phyloP scores from a whole-genome alignment of 208 protist species.

The Leishmania arabica region DNA sequence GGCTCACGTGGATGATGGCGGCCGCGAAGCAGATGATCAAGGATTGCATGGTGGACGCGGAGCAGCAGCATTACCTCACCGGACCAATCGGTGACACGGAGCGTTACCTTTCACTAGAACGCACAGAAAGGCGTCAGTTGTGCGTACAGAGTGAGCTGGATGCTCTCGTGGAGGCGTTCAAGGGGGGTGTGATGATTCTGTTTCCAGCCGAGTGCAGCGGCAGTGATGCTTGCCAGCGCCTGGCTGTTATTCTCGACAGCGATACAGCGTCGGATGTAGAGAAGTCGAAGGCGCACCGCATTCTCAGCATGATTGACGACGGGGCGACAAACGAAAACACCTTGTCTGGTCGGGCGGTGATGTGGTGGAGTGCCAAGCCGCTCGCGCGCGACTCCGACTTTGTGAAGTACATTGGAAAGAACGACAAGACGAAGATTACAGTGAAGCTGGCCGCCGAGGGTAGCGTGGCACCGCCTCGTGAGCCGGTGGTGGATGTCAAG shows the following conservation, averaged over 20 bases:
- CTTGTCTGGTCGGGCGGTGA: conserved; percentile 54
- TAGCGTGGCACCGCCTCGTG: conserved; percentile 72
- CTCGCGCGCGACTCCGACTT: conserved; percentile 76
- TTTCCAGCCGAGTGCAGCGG: conserved; percentile 89
- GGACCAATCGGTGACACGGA: conserved; percentile 75
- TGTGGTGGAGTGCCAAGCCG: conserved; percentile 93
- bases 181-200: conserved; percentile 87
- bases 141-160: conserved; percentile 76
- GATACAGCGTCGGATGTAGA: conserved; percentile 57
- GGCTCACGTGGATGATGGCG: conserved; percentile 83
- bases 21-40: conserved; percentile 85
- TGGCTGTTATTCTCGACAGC: conserved; percentile 67
- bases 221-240: conserved; percentile 58
- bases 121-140: conserved; percentile 52
- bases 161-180: conserved; percentile 66
- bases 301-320: conserved; percentile 87
- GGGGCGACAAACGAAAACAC: conserved; percentile 80
- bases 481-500: conserved; percentile 79
- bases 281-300: conserved; percentile 78
- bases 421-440: conserved; percentile 94
- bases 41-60: conserved; percentile 57
- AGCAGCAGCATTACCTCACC: conserved; percentile 69
- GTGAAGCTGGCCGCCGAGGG: conserved; percentile 87
- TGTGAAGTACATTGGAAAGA: conserved; percentile 89
- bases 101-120: conserved; percentile 78